A percentile compares a stretch with the other conserved stretches of the same genome.
Evolutionary conservation across 2,329 filamentous ascomycete genomes (phyloP).

Genomic region (Diaporthe ilicicola): DNA sequence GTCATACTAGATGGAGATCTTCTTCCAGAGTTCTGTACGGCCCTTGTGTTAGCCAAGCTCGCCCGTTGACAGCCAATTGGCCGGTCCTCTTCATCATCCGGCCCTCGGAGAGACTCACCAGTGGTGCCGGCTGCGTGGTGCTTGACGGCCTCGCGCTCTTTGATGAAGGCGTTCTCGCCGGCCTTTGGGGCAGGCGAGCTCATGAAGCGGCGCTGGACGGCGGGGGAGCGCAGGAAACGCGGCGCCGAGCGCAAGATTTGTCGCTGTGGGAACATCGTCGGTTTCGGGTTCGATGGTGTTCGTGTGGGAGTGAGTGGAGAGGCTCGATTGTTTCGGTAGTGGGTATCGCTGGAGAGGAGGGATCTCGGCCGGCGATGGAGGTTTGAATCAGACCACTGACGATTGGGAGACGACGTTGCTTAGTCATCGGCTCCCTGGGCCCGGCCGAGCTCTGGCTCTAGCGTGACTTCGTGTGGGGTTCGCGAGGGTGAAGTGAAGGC

Average conservation of each 20-base stretch:
- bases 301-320: neutral
- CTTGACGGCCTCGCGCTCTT: constrained; percentile 89
- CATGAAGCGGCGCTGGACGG: constrained; percentile 76
- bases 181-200: constrained; percentile 59
- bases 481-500: neutral
- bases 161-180: constrained; percentile 89
- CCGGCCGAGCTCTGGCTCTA: neutral
- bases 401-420: constrained; percentile 17
- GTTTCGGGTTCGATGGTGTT: neutral
- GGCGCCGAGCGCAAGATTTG: constrained; percentile 68
- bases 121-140: constrained; percentile 86
- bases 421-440: neutral
- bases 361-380: neutral
- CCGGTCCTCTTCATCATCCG: neutral
- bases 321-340: constrained; percentile 15
- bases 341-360: neutral
- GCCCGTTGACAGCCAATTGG: neutral
- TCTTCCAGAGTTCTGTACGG: constrained; percentile 85
- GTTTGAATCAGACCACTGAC: constrained; percentile 27
- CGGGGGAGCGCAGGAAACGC: constrained; percentile 67
- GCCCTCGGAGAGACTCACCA: constrained; percentile 65
- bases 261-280: constrained; percentile 70
- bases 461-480: constrained; percentile 13
- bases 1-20: constrained; percentile 93
- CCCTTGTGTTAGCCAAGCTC: constrained; percentile 44